Percentiles rank a stretch among this genome's conserved stretches.
These are phyloP conservation scores for Dysphania ambrosioides DNA, from an alignment of 148 eudicot genomes.

Conservation along the genomic window DNA sequence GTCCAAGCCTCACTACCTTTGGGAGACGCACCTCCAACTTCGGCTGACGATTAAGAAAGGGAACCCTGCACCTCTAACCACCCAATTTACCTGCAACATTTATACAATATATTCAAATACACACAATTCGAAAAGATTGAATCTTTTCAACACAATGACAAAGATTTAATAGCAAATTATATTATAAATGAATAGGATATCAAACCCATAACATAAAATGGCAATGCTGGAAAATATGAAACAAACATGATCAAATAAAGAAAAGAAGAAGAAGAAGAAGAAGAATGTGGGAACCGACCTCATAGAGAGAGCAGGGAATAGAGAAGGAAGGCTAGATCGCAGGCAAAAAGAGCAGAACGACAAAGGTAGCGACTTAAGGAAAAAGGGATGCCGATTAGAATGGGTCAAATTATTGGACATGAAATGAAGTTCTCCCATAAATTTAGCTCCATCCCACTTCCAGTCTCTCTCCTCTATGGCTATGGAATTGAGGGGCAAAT, in stretches of 20 bases:
- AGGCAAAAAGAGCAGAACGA: constrained; percentile 15
- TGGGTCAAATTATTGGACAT: constrained; percentile 27
- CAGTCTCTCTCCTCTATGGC: not conserved
- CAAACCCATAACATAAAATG: not conserved
- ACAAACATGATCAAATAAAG: not conserved
- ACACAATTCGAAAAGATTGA: constrained; percentile 1
- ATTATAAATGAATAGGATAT: not conserved
- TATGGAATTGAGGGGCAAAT: too few relatives aligned
- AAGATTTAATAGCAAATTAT: not conserved
- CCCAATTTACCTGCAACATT: constrained; percentile 24
- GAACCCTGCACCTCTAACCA: constrained; percentile 29
- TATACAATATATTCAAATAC: not conserved
- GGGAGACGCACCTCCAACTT: constrained; percentile 5
- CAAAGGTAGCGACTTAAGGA: not conserved
- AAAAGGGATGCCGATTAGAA: not conserved
- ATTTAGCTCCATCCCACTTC: constrained; percentile 18
- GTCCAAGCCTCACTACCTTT: not conserved
- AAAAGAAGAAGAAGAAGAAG: not conserved
- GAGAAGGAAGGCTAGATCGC: constrained; percentile 28
- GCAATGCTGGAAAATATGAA: not conserved
- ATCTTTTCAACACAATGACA: constrained; percentile 13
- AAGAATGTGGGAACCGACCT: constrained; percentile 18
- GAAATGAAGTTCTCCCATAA: constrained; percentile 21
- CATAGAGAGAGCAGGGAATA: constrained; percentile 24
- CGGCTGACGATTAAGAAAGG: constrained; percentile 1